These are phyloP conservation scores for Russula brevipes DNA, from an alignment of 768 basidiomycete species.

Conservation along the genomic window DNA sequence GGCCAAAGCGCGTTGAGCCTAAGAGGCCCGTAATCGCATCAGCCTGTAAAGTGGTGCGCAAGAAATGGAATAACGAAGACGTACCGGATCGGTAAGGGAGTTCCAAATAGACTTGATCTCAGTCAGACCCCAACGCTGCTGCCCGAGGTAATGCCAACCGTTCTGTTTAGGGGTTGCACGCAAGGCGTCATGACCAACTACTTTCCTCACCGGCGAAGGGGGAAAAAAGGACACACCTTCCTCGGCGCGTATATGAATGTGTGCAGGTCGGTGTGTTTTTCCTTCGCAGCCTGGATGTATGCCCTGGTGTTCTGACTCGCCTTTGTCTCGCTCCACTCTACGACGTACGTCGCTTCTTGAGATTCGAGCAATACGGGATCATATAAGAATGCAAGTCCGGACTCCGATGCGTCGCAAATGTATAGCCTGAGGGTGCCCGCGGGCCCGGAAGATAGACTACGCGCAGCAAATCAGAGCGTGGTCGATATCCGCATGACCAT, in stretches of 20 bases:
- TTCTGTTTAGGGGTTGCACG: background rate
- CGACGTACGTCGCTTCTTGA: conserved; percentile 37
- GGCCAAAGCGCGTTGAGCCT: conserved; percentile 23
- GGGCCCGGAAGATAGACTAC: conserved; percentile 14
- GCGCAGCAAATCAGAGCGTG: background rate
- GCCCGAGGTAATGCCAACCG: conserved; percentile 23
- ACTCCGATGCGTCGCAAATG: conserved; percentile 33
- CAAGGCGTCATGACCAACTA: background rate
- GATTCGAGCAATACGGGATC: conserved; percentile 54
- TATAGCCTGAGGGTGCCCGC: conserved; percentile 37
- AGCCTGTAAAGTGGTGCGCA: background rate
- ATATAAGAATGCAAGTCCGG: conserved; percentile 45
- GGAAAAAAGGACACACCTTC: conserved; percentile 34
- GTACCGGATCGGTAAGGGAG: conserved; percentile 28
- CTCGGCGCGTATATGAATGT: conserved; percentile 47
- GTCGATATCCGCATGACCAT: background rate
- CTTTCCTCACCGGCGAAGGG: background rate
- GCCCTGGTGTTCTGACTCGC: conserved; percentile 33
- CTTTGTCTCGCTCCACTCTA: conserved; percentile 47
- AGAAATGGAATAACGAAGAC: background rate
- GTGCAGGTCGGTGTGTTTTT: conserved; percentile 37
- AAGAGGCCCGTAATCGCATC: background rate
- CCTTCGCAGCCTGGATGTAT: conserved; percentile 33
- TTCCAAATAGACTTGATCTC: conserved; percentile 16
- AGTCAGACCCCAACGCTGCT: conserved; percentile 12